Base-by-base conservation (phyloP, 257 asterid species). In the Nicotiana sylvestris region DNA sequence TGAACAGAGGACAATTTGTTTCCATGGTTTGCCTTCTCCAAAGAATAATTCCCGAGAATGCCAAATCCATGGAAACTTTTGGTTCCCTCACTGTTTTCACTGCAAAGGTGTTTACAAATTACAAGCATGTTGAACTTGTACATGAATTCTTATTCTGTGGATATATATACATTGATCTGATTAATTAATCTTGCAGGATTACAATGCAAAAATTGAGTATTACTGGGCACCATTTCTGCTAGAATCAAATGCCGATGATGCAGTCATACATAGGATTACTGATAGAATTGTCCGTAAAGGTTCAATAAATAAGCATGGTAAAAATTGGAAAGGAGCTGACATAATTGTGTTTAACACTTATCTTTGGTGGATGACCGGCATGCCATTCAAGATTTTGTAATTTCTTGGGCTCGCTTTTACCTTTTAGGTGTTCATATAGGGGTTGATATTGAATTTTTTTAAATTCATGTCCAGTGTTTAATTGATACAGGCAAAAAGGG, bases 191-290 rank as follows among this genome's bases (percentile, higher is more conserved):
- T 16, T 76, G 13, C 83, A 93, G 98, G 93, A 89, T 13, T 95
- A 95, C 46, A 87, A 92, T 82, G 96, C 93, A 0, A 90, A 87
- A 9, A 84, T 95, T 6, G 98, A 89, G 84, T 95, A 85, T 84
- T 91, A 95, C 29, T 95, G 98, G 98, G 93, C 94, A 1, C 98
- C 98, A 10, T 90, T 92, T 82, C 89, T 95, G 8, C 86, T 95
- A 15, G 97, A 93, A 83, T 95, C 98, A 17, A 95, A 95, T 81
- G 82, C 98, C 0, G 98, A 95, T 33, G 93, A 94, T 81, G 91
- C 96, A 0, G 17, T 60, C 3, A 39, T 86, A 39, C 98, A 93
- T 81, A 83, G 94, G 66, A 81, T 84, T 3, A 46, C 79, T 0
- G 91, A 91, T 18, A 85, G 97, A 82, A 66, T 89, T 9, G 90